Evolutionary conservation across 306 rosid species (phyloP).

Genomic region (Cicer yamashitae): DNA sequence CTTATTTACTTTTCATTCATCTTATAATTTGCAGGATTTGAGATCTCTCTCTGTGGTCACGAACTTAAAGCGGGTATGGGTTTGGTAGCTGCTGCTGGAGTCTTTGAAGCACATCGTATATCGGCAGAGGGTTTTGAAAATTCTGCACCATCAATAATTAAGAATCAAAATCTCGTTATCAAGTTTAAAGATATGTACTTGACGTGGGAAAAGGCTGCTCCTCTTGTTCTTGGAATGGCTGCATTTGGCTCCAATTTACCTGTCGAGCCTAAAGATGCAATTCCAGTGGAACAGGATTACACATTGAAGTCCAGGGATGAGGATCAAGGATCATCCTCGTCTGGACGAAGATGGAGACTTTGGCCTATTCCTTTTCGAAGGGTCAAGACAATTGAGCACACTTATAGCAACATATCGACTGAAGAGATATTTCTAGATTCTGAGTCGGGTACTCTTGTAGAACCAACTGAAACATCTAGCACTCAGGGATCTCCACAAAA

Average conservation of each 20-base stretch:
- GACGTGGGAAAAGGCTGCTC: slow-evolving; percentile 90
- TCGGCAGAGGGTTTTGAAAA: slow-evolving; percentile 64
- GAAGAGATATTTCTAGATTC: slow-evolving; percentile 94
- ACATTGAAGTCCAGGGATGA: slow-evolving; percentile 54
- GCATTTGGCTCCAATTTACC: slow-evolving; percentile 74
- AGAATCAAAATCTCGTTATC: slow-evolving; percentile 74
- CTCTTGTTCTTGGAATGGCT: slow-evolving; percentile 76
- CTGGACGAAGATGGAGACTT: slow-evolving; percentile 90
- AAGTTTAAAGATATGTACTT: slow-evolving; percentile 72
- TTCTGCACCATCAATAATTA: slow-evolving; percentile 67
- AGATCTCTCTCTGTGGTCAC: slow-evolving; percentile 87
- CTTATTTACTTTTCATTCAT: slow-evolving; percentile 38
- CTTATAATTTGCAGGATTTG: slow-evolving; percentile 65
- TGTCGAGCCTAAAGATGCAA: slow-evolving; percentile 68
- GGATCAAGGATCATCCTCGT: slow-evolving; percentile 59
- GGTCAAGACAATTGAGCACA: slow-evolving; percentile 85
- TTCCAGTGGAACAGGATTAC: slow-evolving; percentile 73
- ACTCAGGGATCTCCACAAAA: slow-evolving; percentile 60
- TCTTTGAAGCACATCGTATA: slow-evolving; percentile 68
- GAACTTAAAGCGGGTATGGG: slow-evolving; percentile 84
- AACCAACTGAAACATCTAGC: slow-evolving; percentile 53
- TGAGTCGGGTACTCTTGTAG: slow-evolving; percentile 59
- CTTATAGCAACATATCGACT: slow-evolving; percentile 62
- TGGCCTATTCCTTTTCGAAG: slow-evolving; percentile 92
- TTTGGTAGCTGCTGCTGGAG: slow-evolving; percentile 71